These are phyloP conservation scores for Glomus cerebriforme DNA, from an alignment of 192 early-diverging fungal species.

Conservation along the genomic window DNA sequence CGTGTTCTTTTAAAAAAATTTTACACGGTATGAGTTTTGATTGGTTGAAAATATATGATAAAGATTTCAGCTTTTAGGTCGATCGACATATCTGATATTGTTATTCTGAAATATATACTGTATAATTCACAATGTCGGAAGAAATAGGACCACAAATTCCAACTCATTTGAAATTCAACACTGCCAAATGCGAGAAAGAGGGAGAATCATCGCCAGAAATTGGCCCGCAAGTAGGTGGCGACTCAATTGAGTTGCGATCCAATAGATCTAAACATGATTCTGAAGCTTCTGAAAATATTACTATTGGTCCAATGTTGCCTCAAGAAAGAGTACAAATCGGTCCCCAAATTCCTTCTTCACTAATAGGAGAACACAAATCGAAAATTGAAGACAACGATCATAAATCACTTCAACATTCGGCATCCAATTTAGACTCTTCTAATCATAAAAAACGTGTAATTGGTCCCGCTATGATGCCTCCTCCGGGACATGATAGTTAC, in stretches of 20 bases:
- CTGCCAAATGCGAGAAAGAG: constrained; percentile 24
- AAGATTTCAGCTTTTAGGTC: background rate
- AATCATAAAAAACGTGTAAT: constrained; percentile 33
- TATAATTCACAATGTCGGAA: background rate
- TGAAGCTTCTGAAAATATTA: background rate
- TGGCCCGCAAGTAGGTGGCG: constrained; percentile 2
- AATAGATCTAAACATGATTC: background rate
- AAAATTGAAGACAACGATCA: constrained; percentile 34
- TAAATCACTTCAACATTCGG: constrained; percentile 39
- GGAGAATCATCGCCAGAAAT: constrained; percentile 2
- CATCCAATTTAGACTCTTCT: constrained; percentile 25
- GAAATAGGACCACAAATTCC: constrained; percentile 49
- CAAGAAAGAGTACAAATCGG: constrained; percentile 28
- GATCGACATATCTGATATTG: no score
- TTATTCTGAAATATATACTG: no score
- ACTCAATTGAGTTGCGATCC: background rate
- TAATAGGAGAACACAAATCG: constrained; percentile 2
- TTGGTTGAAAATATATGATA: background rate
- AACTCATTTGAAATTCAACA: constrained; percentile 38
- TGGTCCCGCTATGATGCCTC: constrained; percentile 38
- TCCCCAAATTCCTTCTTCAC: constrained; percentile 11
- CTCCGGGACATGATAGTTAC: constrained; percentile 16
- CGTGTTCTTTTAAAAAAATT: background rate
- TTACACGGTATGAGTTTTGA: background rate
- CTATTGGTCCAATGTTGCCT: constrained; percentile 34